Evolutionary conservation across 345 rosid genomes (phyloP), one percentile per base, ranked within the genome.

Genomic region (Draba incana): DNA sequence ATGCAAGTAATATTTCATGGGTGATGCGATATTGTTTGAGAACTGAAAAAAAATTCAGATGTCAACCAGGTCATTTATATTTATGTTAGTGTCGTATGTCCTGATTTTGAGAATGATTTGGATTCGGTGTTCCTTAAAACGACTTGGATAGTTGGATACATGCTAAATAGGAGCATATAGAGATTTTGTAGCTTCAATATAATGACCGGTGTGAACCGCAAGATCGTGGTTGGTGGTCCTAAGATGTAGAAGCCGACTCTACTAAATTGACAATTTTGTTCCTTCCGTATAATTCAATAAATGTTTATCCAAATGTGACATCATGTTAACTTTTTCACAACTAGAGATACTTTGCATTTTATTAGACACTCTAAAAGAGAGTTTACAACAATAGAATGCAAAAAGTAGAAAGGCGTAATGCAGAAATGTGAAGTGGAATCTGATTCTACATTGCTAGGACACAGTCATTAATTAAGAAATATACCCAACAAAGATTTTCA

Each of bases 271-370:
- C 30, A 42, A 51, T 11, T 52, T 43, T 44, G 62, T 62, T 52
- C 62, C 46, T 10, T 48, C 9, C 0, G 42, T 8, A 58, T 45
- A 61, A 61, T 30, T 14, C 27, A 10, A 10, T 9, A 14, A 43
- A 23, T 51, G 12, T 24, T 64, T 64, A 71, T 55, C 70, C 64
- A 28, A 56, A 37, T 64, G 44, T 55, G 64, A 55, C 51, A 45
- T 54, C 64, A 54, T 62, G 33, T 46, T 61, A 44, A 8, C 37
- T 46, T 44, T 63, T 24, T 27, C 63, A 55, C 69, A 37, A 46
- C 50, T 45, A 35, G 12, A 53, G 56, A 53, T 1, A 35, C 10
- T 16, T 23, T 33, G 13, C 20, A 10, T 37, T 5, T 42, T 13
- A 72, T 20, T 55, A 27, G 27, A 9, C 51, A 55, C 6, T 45